These are phyloP conservation scores for Skeletonema marinoi DNA, from an alignment of 108 stramenopile species.

Conservation along the genomic window DNA sequence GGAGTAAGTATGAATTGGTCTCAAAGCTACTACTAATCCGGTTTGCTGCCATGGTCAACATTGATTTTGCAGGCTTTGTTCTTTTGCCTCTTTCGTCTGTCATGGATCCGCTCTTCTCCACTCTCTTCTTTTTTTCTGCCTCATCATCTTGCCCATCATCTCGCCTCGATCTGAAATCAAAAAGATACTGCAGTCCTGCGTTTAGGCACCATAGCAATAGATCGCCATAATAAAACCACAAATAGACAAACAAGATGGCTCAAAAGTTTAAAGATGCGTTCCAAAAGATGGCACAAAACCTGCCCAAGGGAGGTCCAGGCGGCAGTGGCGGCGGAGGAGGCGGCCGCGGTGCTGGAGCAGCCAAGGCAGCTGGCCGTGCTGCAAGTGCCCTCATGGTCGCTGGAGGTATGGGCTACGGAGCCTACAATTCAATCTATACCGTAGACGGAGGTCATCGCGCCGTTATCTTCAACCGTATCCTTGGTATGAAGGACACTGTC, in stretches of 20 bases:
- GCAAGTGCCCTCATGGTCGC: conserved; percentile 73
- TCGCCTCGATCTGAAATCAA: too few relatives aligned
- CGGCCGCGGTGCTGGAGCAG: conserved; percentile 62
- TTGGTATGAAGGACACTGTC: conserved; percentile 88
- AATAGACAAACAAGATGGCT: conserved; percentile 54
- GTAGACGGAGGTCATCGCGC: conserved; percentile 98
- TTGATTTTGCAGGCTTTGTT: too few relatives aligned
- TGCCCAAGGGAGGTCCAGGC: conserved; percentile 69
- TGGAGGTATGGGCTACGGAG: conserved; percentile 87
- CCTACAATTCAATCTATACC: conserved; percentile 92
- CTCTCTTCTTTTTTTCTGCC: too few relatives aligned
- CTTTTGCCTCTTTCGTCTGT: too few relatives aligned
- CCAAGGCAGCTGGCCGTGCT: conserved; percentile 76
- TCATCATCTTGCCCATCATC: too few relatives aligned
- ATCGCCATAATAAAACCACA: background rate
- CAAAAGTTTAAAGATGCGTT: conserved; percentile 86
- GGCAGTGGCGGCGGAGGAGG: conserved; percentile 58
- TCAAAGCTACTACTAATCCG: too few relatives aligned
- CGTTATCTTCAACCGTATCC: conserved; percentile 94
- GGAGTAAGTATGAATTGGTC: background rate
- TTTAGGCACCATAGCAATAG: background rate
- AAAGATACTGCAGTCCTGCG: conserved; percentile 30
- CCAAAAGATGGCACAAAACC: conserved; percentile 73
- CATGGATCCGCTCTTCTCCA: too few relatives aligned
- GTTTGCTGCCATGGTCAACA: too few relatives aligned